Evolutionary conservation across 2,329 filamentous ascomycete genomes (phyloP), one percentile per base, ranked within the genome.

Genomic region (Xenoacremonium recifei): DNA sequence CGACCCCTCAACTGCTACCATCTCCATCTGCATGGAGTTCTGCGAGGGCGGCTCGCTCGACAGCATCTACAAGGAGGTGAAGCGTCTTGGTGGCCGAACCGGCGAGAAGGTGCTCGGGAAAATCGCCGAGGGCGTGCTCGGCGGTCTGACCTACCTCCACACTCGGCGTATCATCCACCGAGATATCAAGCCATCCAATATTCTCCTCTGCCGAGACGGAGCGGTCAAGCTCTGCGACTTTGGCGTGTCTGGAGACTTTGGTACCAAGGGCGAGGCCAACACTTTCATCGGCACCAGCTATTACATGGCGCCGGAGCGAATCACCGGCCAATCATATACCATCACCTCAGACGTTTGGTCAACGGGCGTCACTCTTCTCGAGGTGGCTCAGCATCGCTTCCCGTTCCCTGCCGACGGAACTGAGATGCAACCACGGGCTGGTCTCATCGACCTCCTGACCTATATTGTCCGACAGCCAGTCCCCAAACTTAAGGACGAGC

Each of bases 311-410:
- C 93, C 93, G 0, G 93, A 99, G 67, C 86, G 93, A 39, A 99
- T 99, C 64, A 96, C 93, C 2, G 93, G 93, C 44, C 89, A 97
- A 71, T 92, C 87, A 37, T 99, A 99, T 68, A 99, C 92, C 48
- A 99, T 99, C 66, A 99, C 92, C 3, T 96, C 90, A 6, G 93
- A 99, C 57, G 93, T 99, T 42, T 99, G 93, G 93, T 96, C 91
- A 31, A 84, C 96, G 6, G 93, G 93, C 50, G 93, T 99, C 40
- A 97, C 93, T 2, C 71, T 99, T 37, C 82, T 99, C n/a, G 93
- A 99, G 71, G 93, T 99, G n/a, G 93, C 93, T 29, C 93, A 99
- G 64, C 91, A 99, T 67, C 85, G 93, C 40, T 99, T 99, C 73
- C 93, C 93, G 2, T 99, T 99, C 79, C 92, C 92, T 3, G 92